Evolutionary conservation across 306 rosid species (phyloP).

Genomic region (Begonia fuchsioides): DNA sequence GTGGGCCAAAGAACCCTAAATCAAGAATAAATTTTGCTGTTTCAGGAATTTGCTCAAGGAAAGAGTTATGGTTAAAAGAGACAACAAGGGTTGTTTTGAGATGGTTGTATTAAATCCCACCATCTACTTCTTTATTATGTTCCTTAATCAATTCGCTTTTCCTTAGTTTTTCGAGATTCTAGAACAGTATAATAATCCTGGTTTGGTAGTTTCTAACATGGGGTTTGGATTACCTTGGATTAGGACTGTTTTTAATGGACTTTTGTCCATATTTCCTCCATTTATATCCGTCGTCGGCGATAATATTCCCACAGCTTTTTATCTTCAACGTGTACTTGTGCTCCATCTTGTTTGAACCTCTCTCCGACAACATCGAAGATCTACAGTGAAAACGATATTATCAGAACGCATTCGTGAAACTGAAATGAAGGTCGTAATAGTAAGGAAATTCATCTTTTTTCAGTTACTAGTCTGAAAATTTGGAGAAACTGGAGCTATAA

Average conservation of each 20-base stretch:
- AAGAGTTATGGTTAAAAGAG: too few relatives aligned
- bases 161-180: too few relatives aligned
- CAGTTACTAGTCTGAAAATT: not conserved
- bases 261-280: constrained; percentile 97
- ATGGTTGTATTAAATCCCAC: too few relatives aligned
- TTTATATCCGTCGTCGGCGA: constrained; percentile 85
- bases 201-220: too few relatives aligned
- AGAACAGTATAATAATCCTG: too few relatives aligned
- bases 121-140: too few relatives aligned
- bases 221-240: constrained; percentile 55
- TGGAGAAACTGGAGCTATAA: not conserved
- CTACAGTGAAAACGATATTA: constrained; percentile 30
- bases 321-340: constrained; percentile 72
- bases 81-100: too few relatives aligned
- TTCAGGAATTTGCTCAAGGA: too few relatives aligned
- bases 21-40: too few relatives aligned
- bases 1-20: too few relatives aligned
- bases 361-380: constrained; percentile 40
- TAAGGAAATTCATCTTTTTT: not conserved
- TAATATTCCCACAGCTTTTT: constrained; percentile 63
- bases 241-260: constrained; percentile 72
- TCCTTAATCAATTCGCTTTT: too few relatives aligned
- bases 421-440: too few relatives aligned
- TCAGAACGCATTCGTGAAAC: not conserved
- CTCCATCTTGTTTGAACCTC: constrained; percentile 53